Evolutionary conservation across 495 filamentous ascomycete species (phyloP).

Genomic region (Clohesyomyces aquaticus): DNA sequence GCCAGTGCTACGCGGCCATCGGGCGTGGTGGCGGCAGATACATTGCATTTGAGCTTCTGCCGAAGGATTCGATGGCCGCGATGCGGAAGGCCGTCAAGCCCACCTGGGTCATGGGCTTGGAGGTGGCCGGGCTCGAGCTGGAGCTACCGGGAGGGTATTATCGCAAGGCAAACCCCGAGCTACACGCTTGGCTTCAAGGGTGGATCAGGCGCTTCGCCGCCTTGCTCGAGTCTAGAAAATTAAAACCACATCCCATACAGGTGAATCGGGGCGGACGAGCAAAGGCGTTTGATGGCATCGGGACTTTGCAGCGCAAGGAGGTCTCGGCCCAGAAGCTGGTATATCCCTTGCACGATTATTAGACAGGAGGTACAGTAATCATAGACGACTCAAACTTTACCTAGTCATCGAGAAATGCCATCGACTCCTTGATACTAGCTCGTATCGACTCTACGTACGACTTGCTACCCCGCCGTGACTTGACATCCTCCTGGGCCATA

Average conservation of each 20-base stretch:
- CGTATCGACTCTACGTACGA: constrained; percentile 1
- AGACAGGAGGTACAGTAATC: too few species aligned
- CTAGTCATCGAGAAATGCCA: constrained; percentile 3
- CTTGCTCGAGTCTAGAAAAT: too few species aligned
- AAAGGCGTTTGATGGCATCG: neutral
- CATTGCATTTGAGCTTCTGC: neutral
- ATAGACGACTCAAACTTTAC: too few species aligned
- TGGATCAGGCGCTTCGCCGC: too few species aligned
- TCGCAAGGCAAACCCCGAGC: too few species aligned
- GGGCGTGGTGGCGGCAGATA: constrained; percentile 2
- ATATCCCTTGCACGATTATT: too few species aligned
- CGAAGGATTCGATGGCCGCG: neutral
- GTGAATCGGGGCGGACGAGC: neutral
- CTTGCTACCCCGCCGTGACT: neutral
- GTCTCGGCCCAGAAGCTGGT: neutral
- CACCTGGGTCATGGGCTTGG: neutral
- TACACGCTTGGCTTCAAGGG: constrained; percentile 7
- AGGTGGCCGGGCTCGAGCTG: too few species aligned
- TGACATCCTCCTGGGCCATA: constrained; percentile 1
- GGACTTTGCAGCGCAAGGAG: neutral
- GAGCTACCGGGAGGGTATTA: too few species aligned
- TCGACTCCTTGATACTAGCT: constrained; percentile 3
- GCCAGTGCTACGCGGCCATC: neutral
- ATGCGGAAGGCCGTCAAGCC: constrained; percentile 1
- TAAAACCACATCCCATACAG: too few species aligned